phyloP scores from a whole-genome alignment of 1,284 basidiomycete species.

The Quambalaria eucalypti region DNA sequence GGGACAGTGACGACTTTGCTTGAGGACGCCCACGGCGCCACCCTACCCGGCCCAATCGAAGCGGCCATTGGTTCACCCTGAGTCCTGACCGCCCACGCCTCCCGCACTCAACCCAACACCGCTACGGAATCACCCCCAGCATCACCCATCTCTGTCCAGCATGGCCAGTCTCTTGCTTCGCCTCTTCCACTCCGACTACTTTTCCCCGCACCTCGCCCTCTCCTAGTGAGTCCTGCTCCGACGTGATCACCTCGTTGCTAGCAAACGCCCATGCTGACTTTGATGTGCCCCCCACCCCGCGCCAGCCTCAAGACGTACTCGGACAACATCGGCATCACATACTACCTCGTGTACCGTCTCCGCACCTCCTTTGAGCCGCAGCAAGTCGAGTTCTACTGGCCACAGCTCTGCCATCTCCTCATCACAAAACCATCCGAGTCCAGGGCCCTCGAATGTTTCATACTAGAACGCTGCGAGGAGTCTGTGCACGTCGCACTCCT shows the following conservation, averaged over 20 bases:
- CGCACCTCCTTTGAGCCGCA: conserved; percentile 25
- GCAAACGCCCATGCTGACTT: conserved; percentile 11
- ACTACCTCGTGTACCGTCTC: conserved; percentile 40
- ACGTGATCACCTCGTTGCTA: background rate
- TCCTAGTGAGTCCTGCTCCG: conserved; percentile 20
- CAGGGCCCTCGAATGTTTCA: conserved; percentile 38
- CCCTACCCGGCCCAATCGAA: too few relatives aligned
- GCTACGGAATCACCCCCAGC: too few relatives aligned
- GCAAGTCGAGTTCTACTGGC: conserved; percentile 46
- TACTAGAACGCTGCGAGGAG: conserved; percentile 38
- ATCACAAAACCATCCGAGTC: conserved; percentile 39
- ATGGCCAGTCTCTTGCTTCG: conserved; percentile 44
- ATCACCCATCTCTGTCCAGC: too few relatives aligned
- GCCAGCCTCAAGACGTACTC: conserved; percentile 28
- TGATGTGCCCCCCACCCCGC: background rate
- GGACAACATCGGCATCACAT: conserved; percentile 45
- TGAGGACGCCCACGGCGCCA: too few relatives aligned
- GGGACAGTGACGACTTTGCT: too few relatives aligned
- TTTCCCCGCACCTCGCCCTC: conserved; percentile 43
- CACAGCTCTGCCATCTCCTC: conserved; percentile 44
- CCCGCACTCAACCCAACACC: background rate
- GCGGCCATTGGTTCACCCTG: too few relatives aligned
- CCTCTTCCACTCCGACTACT: conserved; percentile 45
- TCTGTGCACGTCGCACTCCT: conserved; percentile 42
- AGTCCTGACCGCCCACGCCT: too few relatives aligned